Base-by-base conservation (phyloP, 169 alveolate genomes). In the Plasmodium berghei region DNA sequence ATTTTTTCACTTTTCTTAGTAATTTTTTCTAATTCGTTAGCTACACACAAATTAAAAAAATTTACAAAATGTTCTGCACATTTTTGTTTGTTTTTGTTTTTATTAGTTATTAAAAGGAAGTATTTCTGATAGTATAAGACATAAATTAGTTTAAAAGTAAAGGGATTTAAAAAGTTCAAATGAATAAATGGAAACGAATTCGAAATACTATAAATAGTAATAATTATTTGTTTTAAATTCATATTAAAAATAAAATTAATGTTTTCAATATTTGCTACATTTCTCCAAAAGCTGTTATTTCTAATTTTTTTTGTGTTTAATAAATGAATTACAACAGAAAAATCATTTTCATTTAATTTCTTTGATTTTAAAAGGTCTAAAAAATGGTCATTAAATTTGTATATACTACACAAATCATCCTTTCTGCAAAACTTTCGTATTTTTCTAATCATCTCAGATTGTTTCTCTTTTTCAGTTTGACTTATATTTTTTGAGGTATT, bases 361-460 rank as follows among this genome's bases (percentile, higher is more conserved):
- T 77, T 64, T 45, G 26, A 24, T 64, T 77, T 77, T 10, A 77
- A 58, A 16, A 77, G 89, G 49, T 77, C 62, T 56, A 77, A 52
- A 67, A 77, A 77, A 12, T 66, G n/a, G 28, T 77, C 80, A 20
- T 46, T 52, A 70, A 77, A 77, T 77, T 64, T 77, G 73, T 77
- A 77, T 46, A 77, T 64, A 54, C 48, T 77, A 58, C 89, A 77
- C 48, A 77, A 45, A 64, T 77, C 80, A 66, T 77, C 89, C 55
- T 63, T 77, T 77, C 73, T 77, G 56, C 89, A 77, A 69, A 22
- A 77, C 26, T 77, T 77, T 77, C 89, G 64, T 64, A 77, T 77
- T 28, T 42, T 52, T 18, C 66, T 77, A 26, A 77, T 77, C 14
- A 77, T 34, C 34, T 77, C 89, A 45, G 89, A 77, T 18, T 77